These are phyloP conservation scores for Candida oleophila DNA, from an alignment of 805 yeast genomes.

Conservation along the genomic window DNA sequence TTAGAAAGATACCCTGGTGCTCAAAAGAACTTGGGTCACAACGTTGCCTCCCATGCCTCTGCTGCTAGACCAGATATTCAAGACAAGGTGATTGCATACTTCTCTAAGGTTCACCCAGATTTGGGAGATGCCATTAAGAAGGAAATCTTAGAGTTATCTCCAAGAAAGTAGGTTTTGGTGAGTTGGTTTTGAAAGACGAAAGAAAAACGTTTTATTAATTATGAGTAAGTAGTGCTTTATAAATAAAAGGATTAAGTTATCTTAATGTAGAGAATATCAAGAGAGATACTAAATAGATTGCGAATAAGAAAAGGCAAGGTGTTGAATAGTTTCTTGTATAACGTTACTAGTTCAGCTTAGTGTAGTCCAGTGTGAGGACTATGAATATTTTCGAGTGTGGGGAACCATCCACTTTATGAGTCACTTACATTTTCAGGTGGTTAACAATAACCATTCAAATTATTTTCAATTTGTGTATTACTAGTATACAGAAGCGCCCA, in stretches of 20 bases:
- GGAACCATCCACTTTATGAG: background rate
- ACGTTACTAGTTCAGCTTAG: no score
- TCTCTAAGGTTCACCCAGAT: conserved; percentile 65
- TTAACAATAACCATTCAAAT: background rate
- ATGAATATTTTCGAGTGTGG: background rate
- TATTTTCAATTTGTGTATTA: background rate
- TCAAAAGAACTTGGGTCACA: conserved; percentile 80
- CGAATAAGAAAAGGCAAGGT: background rate
- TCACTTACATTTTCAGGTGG: no score
- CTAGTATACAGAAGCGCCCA: background rate
- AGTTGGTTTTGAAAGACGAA: no score
- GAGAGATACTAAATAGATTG: no score
- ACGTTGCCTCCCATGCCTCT: conserved; percentile 71
- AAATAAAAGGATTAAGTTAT: no score
- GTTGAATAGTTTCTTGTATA: no score
- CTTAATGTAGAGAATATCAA: no score
- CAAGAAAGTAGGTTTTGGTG: conserved; percentile 36
- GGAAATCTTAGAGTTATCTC: conserved; percentile 54
- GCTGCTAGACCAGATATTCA: conserved; percentile 75
- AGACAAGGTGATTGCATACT: conserved; percentile 75
- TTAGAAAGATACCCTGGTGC: conserved; percentile 77
- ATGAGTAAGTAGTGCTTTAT: no score
- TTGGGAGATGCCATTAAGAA: conserved; percentile 67
- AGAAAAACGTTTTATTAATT: no score
- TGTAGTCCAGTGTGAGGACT: background rate